Evolutionary conservation across 148 eudicot genomes (phyloP), one percentile per base, ranked within the genome.

Genomic region (Agrostemma githago): DNA sequence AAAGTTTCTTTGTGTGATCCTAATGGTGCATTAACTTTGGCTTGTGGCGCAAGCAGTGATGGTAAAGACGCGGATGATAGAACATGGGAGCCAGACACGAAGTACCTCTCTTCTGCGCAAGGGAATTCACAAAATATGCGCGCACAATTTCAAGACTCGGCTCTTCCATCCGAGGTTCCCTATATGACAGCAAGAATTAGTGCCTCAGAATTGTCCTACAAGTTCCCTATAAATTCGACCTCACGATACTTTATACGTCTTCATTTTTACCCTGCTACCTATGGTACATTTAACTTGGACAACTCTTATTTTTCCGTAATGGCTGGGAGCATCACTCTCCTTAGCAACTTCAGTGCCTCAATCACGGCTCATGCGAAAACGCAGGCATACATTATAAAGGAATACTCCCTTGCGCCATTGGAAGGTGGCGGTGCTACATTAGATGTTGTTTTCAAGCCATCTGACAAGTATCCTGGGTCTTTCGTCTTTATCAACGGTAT

Each of bases 401-500:
- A 94, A 66, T 94, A 84, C 37, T 78, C 80, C 0, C 70, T 91
- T 44, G 79, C 89, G 4, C 81, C 90, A 2, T 37, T 70, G 19
- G 77, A 71, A 0, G 60, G 40, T n/a, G 60, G 74, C 39, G 38
- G 58, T 0, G 77, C 75, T 19, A 26, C 78, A 1, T 76, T 94
- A 62, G 83, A 74, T 7, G 17, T 94, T 44, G 77, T 81, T 3
- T 85, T 94, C 77, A 85, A 74, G 73, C 88, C 96, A 2, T 88
- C 86, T 0, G 85, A 83, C 15, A 79, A 86, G 72, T 21, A 77
- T 7, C 68, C 57, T 4, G 79, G 77, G 1, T 82, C 93, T 0
- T 85, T 91, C 42, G 90, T 89, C 0, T 94, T 91, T 66, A 71
- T 94, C 10, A 94, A 91, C 61, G 98, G 96, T 0, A 89, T 94